Evolutionary conservation across 2,329 filamentous ascomycete species (phyloP).

Genomic region (Clonostachys byssicola): DNA sequence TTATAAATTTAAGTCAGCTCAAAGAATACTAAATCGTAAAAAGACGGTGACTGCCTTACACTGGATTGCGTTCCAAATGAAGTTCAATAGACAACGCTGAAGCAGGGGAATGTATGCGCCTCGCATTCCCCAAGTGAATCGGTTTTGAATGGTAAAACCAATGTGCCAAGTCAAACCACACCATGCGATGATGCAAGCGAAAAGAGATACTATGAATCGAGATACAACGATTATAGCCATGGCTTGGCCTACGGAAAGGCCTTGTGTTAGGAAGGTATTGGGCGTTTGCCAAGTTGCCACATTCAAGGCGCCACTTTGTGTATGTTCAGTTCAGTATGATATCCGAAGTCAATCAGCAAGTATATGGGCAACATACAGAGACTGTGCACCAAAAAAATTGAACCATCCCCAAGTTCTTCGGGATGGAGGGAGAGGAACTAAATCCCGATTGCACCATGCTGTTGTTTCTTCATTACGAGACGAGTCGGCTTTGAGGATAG

Average conservation of each 20-base stretch:
- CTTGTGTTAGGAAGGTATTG: conserved; percentile 39
- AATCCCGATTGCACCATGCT: conserved; percentile 42
- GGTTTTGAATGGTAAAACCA: conserved; percentile 43
- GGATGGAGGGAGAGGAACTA: conserved; percentile 32
- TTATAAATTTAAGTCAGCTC: conserved; percentile 1
- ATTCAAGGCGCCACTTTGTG: conserved; percentile 4
- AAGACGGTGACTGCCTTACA: conserved; percentile 9
- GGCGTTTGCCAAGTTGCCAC: conserved; percentile 40
- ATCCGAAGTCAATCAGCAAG: background rate
- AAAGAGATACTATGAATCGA: conserved; percentile 32
- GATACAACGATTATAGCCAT: conserved; percentile 41
- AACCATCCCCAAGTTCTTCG: conserved; percentile 42
- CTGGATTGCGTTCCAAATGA: conserved; percentile 44
- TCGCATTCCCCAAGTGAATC: conserved; percentile 41
- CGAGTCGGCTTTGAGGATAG: conserved; percentile 30
- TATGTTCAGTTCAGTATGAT: background rate
- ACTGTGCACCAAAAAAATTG: conserved; percentile 37
- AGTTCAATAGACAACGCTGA: conserved; percentile 41
- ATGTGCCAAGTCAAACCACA: conserved; percentile 44
- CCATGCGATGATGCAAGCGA: conserved; percentile 39
- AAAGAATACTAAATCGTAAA: background rate
- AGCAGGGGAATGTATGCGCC: conserved; percentile 40
- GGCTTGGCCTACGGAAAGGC: conserved; percentile 39
- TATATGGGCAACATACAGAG: conserved; percentile 16
- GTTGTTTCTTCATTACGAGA: conserved; percentile 37